Conservation (phyloP, 176 grass and related monocot species). For the Coix lacrymajobi region DNA sequence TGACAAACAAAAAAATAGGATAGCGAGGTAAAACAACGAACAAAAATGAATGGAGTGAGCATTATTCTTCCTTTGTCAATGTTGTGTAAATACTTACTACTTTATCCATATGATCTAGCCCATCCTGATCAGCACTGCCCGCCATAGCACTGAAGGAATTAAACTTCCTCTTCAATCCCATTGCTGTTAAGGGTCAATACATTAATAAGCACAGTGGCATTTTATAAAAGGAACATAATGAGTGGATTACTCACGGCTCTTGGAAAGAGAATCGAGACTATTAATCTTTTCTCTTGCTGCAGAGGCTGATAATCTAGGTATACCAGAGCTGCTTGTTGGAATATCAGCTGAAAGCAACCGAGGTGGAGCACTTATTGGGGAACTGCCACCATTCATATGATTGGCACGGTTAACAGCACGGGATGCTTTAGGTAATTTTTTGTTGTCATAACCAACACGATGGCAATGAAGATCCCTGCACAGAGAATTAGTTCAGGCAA, state of each 20-base stretch:
- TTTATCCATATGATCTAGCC: neutral
- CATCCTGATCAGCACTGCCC: neutral
- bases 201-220: constrained; percentile 34
- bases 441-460: constrained; percentile 82
- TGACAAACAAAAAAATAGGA: neutral
- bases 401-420: constrained; percentile 34
- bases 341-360: constrained; percentile 31
- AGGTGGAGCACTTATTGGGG: constrained; percentile 9
- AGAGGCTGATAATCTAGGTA: constrained; percentile 14
- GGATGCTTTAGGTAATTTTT: constrained; percentile 54
- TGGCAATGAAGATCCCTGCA: constrained; percentile 81
- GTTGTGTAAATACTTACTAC: constrained; percentile 34
- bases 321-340: constrained; percentile 29
- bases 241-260: constrained; percentile 29
- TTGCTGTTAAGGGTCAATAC: constrained; percentile 35
- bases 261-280: neutral
- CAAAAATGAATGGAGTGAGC: neutral
- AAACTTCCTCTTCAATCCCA: constrained; percentile 49
- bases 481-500: constrained; percentile 14
- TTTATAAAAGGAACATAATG: constrained; percentile 8
- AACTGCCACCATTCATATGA: constrained; percentile 16
- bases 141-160: constrained; percentile 13
- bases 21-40: neutral
- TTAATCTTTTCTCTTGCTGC: constrained; percentile 15
- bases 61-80: constrained; percentile 13